A percentile compares a stretch with the other conserved stretches of the same genome.
These are phyloP conservation scores for Candida yuanshanica DNA, from an alignment of 805 yeast genomes.

Conservation along the genomic window DNA sequence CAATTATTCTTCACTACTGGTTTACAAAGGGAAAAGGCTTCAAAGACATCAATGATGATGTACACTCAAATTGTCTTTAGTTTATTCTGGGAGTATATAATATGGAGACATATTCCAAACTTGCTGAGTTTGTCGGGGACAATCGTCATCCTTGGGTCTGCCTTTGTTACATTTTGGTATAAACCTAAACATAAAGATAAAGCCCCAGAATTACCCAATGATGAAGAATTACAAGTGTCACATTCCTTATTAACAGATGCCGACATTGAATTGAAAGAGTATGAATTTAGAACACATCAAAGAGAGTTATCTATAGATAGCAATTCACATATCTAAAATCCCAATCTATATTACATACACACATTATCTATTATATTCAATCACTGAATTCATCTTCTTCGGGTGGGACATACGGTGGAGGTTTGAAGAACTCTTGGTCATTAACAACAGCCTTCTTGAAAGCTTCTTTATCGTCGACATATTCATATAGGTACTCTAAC, in stretches of 20 bases:
- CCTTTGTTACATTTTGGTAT: conserved; percentile 41
- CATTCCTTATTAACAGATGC: no score
- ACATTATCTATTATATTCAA: background rate
- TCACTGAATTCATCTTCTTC: conserved; percentile 30
- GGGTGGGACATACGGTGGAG: conserved; percentile 60
- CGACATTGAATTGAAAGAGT: background rate
- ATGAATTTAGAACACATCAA: background rate
- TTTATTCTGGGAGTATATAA: conserved; percentile 55
- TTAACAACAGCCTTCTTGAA: conserved; percentile 39
- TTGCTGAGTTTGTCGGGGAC: conserved; percentile 60
- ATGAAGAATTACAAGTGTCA: background rate
- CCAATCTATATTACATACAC: background rate
- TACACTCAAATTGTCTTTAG: conserved; percentile 74
- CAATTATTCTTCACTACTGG: conserved; percentile 74
- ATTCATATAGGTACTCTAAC: conserved; percentile 75
- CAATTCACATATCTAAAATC: background rate
- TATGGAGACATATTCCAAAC: conserved; percentile 69
- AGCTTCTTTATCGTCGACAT: conserved; percentile 52
- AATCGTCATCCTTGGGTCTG: conserved; percentile 43
- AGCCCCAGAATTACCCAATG: background rate
- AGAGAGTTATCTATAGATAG: background rate
- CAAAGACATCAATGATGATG: conserved; percentile 60
- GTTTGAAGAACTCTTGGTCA: conserved; percentile 69
- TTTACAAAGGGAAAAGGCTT: conserved; percentile 68
- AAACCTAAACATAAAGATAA: conserved; percentile 28